Percentiles rank a stretch among this genome's conserved stretches.
phyloP scores from a whole-genome alignment of 108 stramenopile species.

The Nannochloropsis gaditana region DNA sequence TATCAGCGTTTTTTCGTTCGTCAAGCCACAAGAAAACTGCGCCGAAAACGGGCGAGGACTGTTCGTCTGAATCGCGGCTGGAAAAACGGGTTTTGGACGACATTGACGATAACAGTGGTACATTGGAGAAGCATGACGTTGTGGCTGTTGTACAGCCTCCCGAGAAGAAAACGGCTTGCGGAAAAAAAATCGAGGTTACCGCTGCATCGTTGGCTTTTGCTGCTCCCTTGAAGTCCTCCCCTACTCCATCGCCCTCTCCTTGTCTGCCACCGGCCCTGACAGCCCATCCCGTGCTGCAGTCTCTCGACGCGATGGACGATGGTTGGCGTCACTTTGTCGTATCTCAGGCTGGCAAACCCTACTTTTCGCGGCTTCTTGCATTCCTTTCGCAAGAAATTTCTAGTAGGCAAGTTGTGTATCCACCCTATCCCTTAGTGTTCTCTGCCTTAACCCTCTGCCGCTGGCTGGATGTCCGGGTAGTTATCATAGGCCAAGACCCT shows the following conservation, averaged over 20 bases:
- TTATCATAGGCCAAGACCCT: constrained; percentile 99
- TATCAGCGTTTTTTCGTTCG: neutral
- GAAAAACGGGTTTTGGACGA: neutral
- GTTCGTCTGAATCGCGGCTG: neutral
- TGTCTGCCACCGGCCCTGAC: neutral
- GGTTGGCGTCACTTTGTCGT: constrained; percentile 27
- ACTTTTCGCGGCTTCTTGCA: constrained; percentile 43
- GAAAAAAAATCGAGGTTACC: neutral
- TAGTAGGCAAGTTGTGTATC: constrained; percentile 62
- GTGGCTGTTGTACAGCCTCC: neutral
- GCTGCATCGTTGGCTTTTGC: neutral
- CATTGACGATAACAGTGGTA: neutral
- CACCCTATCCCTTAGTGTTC: constrained; percentile 71
- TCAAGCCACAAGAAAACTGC: neutral
- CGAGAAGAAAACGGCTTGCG: neutral
- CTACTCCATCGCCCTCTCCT: neutral
- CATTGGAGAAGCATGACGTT: neutral
- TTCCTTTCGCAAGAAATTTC: constrained; percentile 40
- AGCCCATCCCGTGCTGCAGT: neutral
- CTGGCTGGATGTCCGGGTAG: constrained; percentile 71
- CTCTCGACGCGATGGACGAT: constrained; percentile 13
- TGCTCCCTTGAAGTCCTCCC: neutral
- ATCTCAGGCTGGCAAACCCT: constrained; percentile 47
- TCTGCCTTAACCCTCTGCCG: constrained; percentile 82
- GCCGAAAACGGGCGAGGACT: neutral